Conservation (phyloP, 306 rosid genomes). For the Myrica gale region DNA sequence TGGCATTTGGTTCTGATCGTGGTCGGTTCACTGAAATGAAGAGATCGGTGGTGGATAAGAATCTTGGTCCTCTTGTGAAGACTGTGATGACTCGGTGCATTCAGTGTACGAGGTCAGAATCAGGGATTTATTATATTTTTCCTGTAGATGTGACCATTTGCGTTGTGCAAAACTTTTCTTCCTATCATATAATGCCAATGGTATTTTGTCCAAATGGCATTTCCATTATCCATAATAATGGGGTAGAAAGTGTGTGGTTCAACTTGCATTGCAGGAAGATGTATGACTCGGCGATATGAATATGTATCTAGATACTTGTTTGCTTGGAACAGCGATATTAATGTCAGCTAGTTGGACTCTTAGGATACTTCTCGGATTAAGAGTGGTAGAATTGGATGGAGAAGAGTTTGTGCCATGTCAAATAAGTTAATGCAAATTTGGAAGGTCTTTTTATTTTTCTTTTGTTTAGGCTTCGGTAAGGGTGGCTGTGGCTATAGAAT, state of each 20-base stretch:
- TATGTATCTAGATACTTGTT: neutral
- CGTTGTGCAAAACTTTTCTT: conserved; percentile 2
- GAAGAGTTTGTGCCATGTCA: neutral
- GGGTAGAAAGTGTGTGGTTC: neutral
- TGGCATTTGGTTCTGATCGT: conserved; percentile 99
- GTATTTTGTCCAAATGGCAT: neutral
- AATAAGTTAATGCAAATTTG: neutral
- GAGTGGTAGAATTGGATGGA: neutral
- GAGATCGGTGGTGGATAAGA: conserved; percentile 96
- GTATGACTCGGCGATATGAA: neutral
- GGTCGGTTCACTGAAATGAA: conserved; percentile 96
- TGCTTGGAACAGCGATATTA: neutral
- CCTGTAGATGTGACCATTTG: conserved; percentile 11
- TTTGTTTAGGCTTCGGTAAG: neutral
- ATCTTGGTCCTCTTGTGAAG: conserved; percentile 97
- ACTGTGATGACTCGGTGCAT: conserved; percentile 99
- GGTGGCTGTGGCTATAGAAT: neutral
- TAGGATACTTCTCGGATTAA: neutral
- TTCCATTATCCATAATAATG: neutral
- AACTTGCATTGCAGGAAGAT: neutral
- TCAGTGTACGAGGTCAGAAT: conserved; percentile 87
- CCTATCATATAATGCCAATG: neutral
- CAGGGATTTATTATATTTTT: neutral
- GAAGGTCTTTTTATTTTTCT: neutral
- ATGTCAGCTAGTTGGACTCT: neutral